Percentiles rank a stretch among this genome's conserved stretches.
These are phyloP conservation scores for Dalechampia spathulata DNA, from an alignment of 441 rosid species.

Conservation along the genomic window DNA sequence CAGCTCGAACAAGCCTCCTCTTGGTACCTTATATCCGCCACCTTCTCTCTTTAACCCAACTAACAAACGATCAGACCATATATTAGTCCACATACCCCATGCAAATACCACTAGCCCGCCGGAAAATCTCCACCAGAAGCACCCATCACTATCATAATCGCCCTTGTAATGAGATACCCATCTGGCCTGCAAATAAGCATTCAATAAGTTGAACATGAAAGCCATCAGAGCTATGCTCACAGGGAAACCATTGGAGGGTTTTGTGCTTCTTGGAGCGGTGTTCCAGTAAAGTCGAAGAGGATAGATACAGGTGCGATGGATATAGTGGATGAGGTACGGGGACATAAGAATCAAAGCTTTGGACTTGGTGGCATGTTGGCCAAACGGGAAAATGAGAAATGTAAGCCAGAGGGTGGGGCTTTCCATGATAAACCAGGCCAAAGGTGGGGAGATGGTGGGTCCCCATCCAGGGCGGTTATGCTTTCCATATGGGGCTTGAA, in stretches of 20 bases:
- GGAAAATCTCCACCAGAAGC: conserved; percentile 51
- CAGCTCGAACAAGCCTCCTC: conserved; percentile 52
- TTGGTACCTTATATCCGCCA: conserved; percentile 47
- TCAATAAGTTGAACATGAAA: conserved; percentile 59
- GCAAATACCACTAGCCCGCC: conserved; percentile 45
- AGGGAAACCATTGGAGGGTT: conserved; percentile 30
- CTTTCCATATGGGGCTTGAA: conserved; percentile 89
- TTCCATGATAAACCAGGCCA: conserved; percentile 94
- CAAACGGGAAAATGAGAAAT: conserved; percentile 51
- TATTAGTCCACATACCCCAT: conserved; percentile 53
- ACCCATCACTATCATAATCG: conserved; percentile 35
- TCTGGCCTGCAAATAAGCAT: conserved; percentile 63
- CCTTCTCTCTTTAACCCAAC: conserved; percentile 48
- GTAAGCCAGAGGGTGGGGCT: conserved; percentile 78
- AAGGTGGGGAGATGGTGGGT: conserved; percentile 52
- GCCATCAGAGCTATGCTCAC: conserved; percentile 49
- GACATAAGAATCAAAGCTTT: conserved; percentile 48
- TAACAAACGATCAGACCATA: conserved; percentile 52
- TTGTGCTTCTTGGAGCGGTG: neutral
- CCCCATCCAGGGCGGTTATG: conserved; percentile 93
- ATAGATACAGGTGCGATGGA: conserved; percentile 68
- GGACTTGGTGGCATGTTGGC: conserved; percentile 45
- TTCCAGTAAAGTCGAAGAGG: conserved; percentile 53
- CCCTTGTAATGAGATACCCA: conserved; percentile 73
- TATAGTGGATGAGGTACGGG: conserved; percentile 72